These are phyloP conservation scores for Benincasa hispida DNA, from an alignment of 306 rosid genomes.

Conservation along the genomic window DNA sequence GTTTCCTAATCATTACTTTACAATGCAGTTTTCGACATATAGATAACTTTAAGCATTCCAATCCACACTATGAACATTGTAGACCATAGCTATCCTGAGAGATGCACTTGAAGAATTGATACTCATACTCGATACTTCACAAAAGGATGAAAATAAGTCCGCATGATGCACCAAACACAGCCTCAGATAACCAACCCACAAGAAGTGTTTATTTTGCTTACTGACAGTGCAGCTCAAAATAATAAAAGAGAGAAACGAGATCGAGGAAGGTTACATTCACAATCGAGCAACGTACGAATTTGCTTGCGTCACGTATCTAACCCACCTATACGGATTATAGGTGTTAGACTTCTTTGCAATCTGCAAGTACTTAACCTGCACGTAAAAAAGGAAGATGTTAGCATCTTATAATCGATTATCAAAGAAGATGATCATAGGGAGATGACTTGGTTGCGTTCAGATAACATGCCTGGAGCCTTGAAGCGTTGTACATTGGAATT, in stretches of 20 bases:
- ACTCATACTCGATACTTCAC: neutral
- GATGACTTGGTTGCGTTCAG: neutral
- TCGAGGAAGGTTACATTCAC: constrained; percentile 17
- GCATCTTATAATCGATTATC: constrained; percentile 10
- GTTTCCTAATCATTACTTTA: neutral
- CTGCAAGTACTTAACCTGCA: constrained; percentile 92
- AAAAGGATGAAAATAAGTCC: neutral
- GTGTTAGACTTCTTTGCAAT: constrained; percentile 61
- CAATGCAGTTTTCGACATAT: neutral
- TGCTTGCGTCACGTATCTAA: constrained; percentile 78
- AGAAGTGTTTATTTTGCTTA: neutral
- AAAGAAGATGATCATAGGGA: neutral
- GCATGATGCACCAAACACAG: neutral
- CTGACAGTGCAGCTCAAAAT: neutral
- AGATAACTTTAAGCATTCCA: neutral
- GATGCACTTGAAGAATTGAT: neutral
- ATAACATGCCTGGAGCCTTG: constrained; percentile 63
- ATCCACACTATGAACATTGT: neutral
- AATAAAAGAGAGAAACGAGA: neutral
- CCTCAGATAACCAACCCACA: neutral
- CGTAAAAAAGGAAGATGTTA: constrained; percentile 5
- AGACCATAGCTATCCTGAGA: neutral
- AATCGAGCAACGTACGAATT: constrained; percentile 83
- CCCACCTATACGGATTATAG: constrained; percentile 78
- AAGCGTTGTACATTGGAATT: constrained; percentile 83